Conservation (phyloP, 441 rosid genomes). For the Omphalea diandra region DNA sequence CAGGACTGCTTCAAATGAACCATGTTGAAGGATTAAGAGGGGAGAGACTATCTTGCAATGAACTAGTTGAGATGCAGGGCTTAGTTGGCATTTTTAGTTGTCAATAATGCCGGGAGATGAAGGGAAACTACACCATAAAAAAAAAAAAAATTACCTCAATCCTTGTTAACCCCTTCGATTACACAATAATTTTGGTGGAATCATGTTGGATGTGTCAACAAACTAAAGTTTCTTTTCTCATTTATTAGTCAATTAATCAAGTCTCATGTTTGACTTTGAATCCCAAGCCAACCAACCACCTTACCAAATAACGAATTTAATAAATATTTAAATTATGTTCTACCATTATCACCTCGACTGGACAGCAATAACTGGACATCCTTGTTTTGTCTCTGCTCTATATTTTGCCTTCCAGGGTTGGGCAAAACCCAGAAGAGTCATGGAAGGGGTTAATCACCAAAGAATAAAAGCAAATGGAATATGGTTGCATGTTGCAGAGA, state of each 20-base stretch:
- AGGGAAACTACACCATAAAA: no score
- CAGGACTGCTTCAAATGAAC: no score
- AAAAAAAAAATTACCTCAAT: no score
- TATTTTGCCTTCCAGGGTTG: no score
- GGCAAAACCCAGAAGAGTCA: no score
- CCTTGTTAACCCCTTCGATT: no score
- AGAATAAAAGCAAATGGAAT: conserved; percentile 56
- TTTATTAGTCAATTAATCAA: not conserved
- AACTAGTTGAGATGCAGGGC: no score
- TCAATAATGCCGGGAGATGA: no score
- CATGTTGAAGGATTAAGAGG: no score
- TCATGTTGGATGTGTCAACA: not conserved
- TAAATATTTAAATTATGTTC: not conserved
- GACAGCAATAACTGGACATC: not conserved
- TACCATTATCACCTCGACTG: not conserved
- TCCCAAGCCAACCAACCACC: not conserved
- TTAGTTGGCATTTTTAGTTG: no score
- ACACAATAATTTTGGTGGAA: no score
- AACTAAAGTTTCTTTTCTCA: not conserved
- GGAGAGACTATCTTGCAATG: no score
- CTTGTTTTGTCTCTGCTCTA: not conserved
- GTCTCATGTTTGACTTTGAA: not conserved
- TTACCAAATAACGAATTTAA: not conserved
- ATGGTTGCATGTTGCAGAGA: conserved; percentile 54
- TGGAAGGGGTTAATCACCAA: conserved; percentile 38